Percentiles rank a stretch among this genome's conserved stretches.
These are phyloP conservation scores for Pelargonium australe DNA, from an alignment of 441 rosid species.

Conservation along the genomic window DNA sequence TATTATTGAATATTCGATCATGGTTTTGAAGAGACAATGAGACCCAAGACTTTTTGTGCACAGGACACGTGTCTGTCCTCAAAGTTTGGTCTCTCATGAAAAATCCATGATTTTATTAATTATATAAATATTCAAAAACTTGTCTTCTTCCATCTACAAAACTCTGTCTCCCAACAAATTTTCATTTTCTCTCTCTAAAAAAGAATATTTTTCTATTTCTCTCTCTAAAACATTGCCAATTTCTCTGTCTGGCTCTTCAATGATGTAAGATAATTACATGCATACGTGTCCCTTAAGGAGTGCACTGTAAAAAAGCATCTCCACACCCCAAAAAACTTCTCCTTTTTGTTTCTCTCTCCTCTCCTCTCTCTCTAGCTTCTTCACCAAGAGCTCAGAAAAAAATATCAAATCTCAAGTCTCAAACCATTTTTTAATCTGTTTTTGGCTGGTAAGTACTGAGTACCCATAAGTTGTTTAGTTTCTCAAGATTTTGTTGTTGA, in stretches of 20 bases:
- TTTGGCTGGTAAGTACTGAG: constrained; percentile 26
- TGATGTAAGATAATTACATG: constrained; percentile 29
- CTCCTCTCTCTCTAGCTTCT: no score
- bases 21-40: background rate
- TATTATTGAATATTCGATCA: background rate
- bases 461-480: constrained; percentile 4
- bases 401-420: no score
- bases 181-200: constrained; percentile 4
- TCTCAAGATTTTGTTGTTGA: background rate
- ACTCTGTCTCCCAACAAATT: background rate
- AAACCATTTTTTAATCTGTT: background rate
- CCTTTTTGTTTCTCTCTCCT: constrained; percentile 1
- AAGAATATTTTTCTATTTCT: constrained; percentile 3
- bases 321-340: constrained; percentile 4
- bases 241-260: constrained; percentile 20
- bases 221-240: constrained; percentile 10
- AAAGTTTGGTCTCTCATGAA: constrained; percentile 16
- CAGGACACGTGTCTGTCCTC: constrained; percentile 38
- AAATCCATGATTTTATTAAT: constrained; percentile 17
- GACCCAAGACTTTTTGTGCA: background rate
- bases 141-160: constrained; percentile 23
- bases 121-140: background rate
- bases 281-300: constrained; percentile 35
- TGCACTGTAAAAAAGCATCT: constrained; percentile 21
- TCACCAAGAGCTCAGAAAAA: no score